Conservation (phyloP, 345 rosid genomes). For the Camelina hispida region DNA sequence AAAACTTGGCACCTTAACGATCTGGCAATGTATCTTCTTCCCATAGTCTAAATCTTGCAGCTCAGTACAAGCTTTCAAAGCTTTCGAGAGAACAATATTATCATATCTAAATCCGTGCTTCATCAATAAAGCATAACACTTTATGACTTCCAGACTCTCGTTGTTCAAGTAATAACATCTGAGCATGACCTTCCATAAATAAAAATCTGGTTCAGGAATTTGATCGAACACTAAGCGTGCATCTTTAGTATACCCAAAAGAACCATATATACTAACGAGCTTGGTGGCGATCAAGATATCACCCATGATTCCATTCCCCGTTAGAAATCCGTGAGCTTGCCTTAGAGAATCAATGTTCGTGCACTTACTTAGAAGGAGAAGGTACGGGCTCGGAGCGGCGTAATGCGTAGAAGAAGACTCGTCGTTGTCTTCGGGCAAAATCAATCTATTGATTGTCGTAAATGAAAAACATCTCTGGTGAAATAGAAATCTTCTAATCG, state of each 20-base stretch:
- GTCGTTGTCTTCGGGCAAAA: conserved; percentile 14
- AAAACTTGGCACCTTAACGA: conserved; percentile 57
- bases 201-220: conserved; percentile 72
- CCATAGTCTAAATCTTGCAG: conserved; percentile 57
- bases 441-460: conserved; percentile 1
- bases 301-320: conserved; percentile 51
- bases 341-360: conserved; percentile 50
- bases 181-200: conserved; percentile 72
- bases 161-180: conserved; percentile 66
- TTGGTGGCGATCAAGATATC: conserved; percentile 61
- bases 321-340: conserved; percentile 53
- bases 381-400: conserved; percentile 44
- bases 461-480: conserved; percentile 39
- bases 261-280: conserved; percentile 65
- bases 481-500: conserved; percentile 25
- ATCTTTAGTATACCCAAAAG: conserved; percentile 49
- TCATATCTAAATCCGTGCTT: conserved; percentile 46
- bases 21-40: conserved; percentile 63
- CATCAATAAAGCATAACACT: conserved; percentile 51
- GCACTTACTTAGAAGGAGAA: conserved; percentile 57
- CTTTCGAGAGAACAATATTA: conserved; percentile 59
- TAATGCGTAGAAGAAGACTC: conserved; percentile 33
- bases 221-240: conserved; percentile 78
- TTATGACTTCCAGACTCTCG: conserved; percentile 48
- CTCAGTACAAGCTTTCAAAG: conserved; percentile 77